These are phyloP conservation scores for Physaria fendleri DNA, from an alignment of 345 rosid species.

Conservation along the genomic window DNA sequence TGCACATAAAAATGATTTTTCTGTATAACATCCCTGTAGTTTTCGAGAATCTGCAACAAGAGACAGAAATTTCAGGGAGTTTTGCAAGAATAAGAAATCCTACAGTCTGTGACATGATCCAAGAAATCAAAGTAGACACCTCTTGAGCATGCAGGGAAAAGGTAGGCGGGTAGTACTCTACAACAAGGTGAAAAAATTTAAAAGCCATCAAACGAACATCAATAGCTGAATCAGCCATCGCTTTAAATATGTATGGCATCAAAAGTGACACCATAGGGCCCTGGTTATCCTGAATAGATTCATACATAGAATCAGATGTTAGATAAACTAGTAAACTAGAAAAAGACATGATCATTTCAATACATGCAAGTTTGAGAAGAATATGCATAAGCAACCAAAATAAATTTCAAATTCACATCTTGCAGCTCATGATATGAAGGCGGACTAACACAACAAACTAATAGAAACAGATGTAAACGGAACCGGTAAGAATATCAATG, in stretches of 20 bases:
- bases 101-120: not conserved
- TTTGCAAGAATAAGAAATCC: not conserved
- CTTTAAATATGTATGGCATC: conserved; percentile 71
- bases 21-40: conserved; percentile 60
- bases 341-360: not conserved
- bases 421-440: not conserved
- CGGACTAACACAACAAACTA: not conserved
- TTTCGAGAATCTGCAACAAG: conserved; percentile 60
- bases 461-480: not conserved
- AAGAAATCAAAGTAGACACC: conserved; percentile 37
- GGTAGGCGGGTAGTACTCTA: conserved; percentile 55
- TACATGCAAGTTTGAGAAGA: not conserved
- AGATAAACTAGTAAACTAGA: not conserved
- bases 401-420: not conserved
- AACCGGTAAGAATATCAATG: not conserved
- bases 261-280: conserved; percentile 56
- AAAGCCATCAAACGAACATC: conserved; percentile 93
- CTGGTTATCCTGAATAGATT: conserved; percentile 60
- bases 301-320: conserved; percentile 22
- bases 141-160: conserved; percentile 66
- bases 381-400: not conserved
- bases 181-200: conserved; percentile 60
- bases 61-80: not conserved
- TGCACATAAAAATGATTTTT: conserved; percentile 57
- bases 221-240: conserved; percentile 64